Conservation (phyloP, 768 basidiomycete genomes). For the Termitomyces sp. region DNA sequence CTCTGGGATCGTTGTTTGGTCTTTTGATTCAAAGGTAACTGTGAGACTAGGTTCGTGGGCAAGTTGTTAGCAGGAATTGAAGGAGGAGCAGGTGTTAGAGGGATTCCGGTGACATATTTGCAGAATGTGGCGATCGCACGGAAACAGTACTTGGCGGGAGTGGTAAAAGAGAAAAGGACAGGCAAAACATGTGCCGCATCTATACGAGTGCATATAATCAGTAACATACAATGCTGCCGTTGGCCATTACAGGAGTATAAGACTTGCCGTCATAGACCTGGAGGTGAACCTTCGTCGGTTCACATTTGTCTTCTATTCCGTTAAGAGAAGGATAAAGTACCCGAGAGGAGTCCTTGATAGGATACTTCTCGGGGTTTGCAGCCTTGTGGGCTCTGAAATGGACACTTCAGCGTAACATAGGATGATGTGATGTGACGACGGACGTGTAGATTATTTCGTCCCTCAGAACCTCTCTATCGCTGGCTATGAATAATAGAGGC, state of each 20-base stretch:
- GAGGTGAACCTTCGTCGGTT: constrained; percentile 81
- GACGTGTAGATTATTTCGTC: constrained; percentile 90
- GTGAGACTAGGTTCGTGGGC: constrained; percentile 9
- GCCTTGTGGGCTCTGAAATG: constrained; percentile 82
- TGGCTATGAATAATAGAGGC: constrained; percentile 78
- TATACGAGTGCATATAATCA: constrained; percentile 18
- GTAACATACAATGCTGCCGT: background rate
- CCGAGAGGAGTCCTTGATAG: constrained; percentile 37
- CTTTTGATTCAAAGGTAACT: constrained; percentile 5
- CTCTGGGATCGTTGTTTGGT: background rate
- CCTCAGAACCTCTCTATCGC: constrained; percentile 87
- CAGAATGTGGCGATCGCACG: constrained; percentile 70
- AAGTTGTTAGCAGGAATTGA: background rate
- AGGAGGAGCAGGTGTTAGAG: constrained; percentile 15
- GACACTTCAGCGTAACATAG: background rate
- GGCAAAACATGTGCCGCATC: constrained; percentile 73
- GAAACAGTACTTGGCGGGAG: constrained; percentile 76
- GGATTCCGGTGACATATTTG: constrained; percentile 57
- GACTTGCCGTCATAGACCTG: constrained; percentile 85
- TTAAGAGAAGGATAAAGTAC: constrained; percentile 52
- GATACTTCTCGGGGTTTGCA: constrained; percentile 71
- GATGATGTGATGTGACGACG: constrained; percentile 20
- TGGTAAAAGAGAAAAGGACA: constrained; percentile 70
- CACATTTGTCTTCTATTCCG: constrained; percentile 46
- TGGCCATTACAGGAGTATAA: constrained; percentile 19